Evolutionary conservation across 768 basidiomycete genomes (phyloP), one percentile per base, ranked within the genome.

Genomic region (Strobilomyces dryophilus): DNA sequence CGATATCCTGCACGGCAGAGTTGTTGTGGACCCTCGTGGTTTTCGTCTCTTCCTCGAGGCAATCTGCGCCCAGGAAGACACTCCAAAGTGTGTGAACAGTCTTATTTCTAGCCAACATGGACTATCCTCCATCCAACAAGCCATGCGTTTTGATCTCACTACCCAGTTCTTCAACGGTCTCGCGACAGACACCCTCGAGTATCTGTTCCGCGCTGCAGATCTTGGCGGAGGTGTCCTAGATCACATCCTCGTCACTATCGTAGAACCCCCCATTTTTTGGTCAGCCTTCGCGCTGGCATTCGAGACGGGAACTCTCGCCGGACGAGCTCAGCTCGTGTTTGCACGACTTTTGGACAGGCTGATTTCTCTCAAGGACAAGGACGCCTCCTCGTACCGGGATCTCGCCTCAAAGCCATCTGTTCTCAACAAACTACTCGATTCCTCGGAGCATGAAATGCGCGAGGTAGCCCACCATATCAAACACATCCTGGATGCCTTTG

Each of bases 181-280:
- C 4, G 76, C 72, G 5, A 52, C 73, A 0, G 52, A 36, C 0
- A 57, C 81, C 11, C 66, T 81, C 12, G 51, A 59, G 1, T 79
- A 75, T 52, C 51, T 84, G 3, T 66, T 72, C 29, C 70, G 62
- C 3, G 61, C 81, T 4, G 62, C 62, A 39, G 56, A 61, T 42
- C 68, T 83, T 49, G 73, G 71, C 8, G 84, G 83, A 2, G 57
- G 66, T 4, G 71, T 75, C 34, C 55, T 84, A 1, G 59, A 71
- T n/a, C 61, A 67, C 27, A 60, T 83, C n/a, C 51, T 84, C 24
- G 17, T 64, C 37, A 56, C 61, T 2, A 75, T 83, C 9, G 74
- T 77, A 8, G 74, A 82, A 0, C 82, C 82, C 4, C 74, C 79
- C 0, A 71, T 81, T 15, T 83, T 83, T 56, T 84, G 79, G 79